Evolutionary conservation across 495 filamentous ascomycete species (phyloP).

Genomic region (Aspergillus funiculosus): DNA sequence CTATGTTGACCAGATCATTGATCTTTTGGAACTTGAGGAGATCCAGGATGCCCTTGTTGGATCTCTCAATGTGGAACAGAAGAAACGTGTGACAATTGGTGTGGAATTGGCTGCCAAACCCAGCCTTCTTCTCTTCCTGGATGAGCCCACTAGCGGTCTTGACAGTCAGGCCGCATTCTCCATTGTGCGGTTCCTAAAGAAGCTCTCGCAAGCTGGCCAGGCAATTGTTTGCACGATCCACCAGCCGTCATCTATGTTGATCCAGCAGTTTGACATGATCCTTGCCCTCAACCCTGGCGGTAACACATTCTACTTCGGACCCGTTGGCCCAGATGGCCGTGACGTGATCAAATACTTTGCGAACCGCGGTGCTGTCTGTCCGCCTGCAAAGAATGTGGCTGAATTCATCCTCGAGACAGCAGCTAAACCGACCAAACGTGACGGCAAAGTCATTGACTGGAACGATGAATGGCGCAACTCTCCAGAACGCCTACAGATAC

Average conservation of each 20-base stretch:
- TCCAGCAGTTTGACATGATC: conserved; percentile 74
- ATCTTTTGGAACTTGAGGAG: conserved; percentile 51
- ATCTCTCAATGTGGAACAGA: conserved; percentile 60
- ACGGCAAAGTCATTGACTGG: conserved; percentile 58
- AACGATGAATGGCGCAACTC: conserved; percentile 67
- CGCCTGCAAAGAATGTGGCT: conserved; percentile 66
- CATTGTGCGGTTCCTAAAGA: conserved; percentile 80
- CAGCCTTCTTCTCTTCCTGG: conserved; percentile 70
- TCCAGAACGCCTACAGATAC: conserved; percentile 43
- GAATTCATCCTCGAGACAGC: conserved; percentile 84
- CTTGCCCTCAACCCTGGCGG: conserved; percentile 65
- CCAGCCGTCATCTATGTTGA: conserved; percentile 63
- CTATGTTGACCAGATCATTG: conserved; percentile 57
- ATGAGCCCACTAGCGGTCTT: conserved; percentile 77
- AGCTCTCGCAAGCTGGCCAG: conserved; percentile 69
- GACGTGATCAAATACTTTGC: conserved; percentile 63
- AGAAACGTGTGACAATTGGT: conserved; percentile 77
- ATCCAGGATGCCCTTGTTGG: conserved; percentile 51
- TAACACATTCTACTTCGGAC: conserved; percentile 69
- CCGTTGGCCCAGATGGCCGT: conserved; percentile 57
- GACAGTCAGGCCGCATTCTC: conserved; percentile 85
- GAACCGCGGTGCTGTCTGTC: conserved; percentile 53
- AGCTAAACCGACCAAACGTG: conserved; percentile 49
- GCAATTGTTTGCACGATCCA: conserved; percentile 81
- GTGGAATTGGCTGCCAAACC: conserved; percentile 90